Evolutionary conservation across 2,329 filamentous ascomycete genomes (phyloP).

Genomic region (Claviceps purpurea): DNA sequence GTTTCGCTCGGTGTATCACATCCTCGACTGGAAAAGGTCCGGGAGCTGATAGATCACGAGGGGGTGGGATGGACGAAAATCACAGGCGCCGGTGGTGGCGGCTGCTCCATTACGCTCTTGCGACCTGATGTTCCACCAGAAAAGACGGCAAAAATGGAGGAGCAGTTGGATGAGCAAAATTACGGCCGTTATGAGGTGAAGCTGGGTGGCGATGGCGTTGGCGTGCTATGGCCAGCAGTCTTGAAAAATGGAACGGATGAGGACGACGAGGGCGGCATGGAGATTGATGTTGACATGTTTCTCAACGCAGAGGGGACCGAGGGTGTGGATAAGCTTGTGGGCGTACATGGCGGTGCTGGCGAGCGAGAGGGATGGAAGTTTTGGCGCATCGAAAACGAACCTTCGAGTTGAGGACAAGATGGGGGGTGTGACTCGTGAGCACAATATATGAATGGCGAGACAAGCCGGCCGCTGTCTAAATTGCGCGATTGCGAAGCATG

Average conservation of each 20-base stretch:
- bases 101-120: slow-evolving; percentile 86
- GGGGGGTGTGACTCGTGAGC: neutral
- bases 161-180: slow-evolving; percentile 52
- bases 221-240: slow-evolving; percentile 86
- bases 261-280: slow-evolving; percentile 68
- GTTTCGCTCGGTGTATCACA: slow-evolving; percentile 90
- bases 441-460: no score
- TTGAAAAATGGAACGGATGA: slow-evolving; percentile 73
- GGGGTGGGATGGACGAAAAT: slow-evolving; percentile 95
- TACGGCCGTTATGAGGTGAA: slow-evolving; percentile 82
- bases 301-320: slow-evolving; percentile 71
- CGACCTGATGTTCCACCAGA: slow-evolving; percentile 47
- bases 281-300: slow-evolving; percentile 79
- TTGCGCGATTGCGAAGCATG: no score
- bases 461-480: no score
- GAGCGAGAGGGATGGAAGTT: slow-evolving; percentile 77
- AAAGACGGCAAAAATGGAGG: slow-evolving; percentile 49
- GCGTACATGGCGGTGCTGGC: slow-evolving; percentile 55
- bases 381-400: slow-evolving; percentile 51
- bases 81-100: slow-evolving; percentile 88
- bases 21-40: slow-evolving; percentile 78
- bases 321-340: slow-evolving; percentile 77
- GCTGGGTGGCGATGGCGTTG: slow-evolving; percentile 83
- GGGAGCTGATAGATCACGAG: slow-evolving; percentile 79
- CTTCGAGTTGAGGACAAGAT: slow-evolving; percentile 4